These are phyloP conservation scores for Pseudocercospora pini-densiflorae DNA, from an alignment of 2,329 filamentous ascomycete species.

Conservation along the genomic window DNA sequence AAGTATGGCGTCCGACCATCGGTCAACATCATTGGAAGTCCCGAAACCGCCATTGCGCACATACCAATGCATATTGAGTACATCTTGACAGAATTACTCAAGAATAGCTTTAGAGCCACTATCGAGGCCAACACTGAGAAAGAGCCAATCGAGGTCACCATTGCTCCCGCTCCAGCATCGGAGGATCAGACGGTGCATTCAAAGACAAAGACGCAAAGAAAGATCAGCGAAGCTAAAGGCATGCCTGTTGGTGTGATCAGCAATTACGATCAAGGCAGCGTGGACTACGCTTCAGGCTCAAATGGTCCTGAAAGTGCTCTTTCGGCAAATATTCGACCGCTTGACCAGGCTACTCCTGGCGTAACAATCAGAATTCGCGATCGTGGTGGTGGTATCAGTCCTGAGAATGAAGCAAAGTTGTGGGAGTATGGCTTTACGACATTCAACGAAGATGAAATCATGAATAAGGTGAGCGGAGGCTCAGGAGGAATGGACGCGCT, in stretches of 20 bases:
- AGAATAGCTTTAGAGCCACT: conserved; percentile 94
- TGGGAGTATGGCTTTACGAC: conserved; percentile 99
- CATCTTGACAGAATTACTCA: conserved; percentile 93
- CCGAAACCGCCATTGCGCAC: conserved; percentile 87
- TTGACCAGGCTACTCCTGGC: conserved; percentile 66
- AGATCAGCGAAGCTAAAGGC: conserved; percentile 16
- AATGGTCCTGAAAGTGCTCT: conserved; percentile 30
- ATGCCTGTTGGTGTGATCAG: conserved; percentile 33
- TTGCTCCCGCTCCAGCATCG: conserved; percentile 67
- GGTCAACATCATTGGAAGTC: conserved; percentile 81
- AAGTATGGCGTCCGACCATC: conserved; percentile 88
- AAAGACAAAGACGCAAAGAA: conserved; percentile 19
- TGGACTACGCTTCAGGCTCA: conserved; percentile 39
- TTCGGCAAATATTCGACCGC: conserved; percentile 48
- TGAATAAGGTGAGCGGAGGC: conserved; percentile 52
- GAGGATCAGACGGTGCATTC: conserved; percentile 46
- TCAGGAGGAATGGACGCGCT: conserved; percentile 66
- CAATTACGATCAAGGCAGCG: conserved; percentile 43
- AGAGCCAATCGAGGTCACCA: conserved; percentile 88
- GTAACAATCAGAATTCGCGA: conserved; percentile 96
- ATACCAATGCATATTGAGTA: conserved; percentile 97
- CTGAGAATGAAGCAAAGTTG: conserved; percentile 81
- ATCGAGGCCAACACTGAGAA: conserved; percentile 80
- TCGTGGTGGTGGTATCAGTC: conserved; percentile 88
- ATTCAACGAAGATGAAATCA: conserved; percentile 70